A percentile compares a stretch with the other conserved stretches of the same genome.
Evolutionary conservation across 2,329 filamentous ascomycete species (phyloP).

Genomic region (Lasiodiplodia citricola): DNA sequence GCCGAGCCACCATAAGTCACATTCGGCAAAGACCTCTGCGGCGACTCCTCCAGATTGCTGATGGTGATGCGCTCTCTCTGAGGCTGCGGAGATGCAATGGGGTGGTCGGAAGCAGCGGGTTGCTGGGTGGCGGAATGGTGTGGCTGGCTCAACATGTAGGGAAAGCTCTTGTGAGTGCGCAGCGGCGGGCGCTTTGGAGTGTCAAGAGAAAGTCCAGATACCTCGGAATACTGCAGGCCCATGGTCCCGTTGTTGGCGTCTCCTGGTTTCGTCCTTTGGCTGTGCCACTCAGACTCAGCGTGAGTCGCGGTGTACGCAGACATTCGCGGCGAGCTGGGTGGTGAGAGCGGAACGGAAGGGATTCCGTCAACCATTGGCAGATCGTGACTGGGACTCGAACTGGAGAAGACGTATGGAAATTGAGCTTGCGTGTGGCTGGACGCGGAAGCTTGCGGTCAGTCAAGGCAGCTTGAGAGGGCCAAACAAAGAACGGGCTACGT

Average conservation of each 20-base stretch:
- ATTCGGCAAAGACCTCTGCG: slow-evolving; percentile 39
- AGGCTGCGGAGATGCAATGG: slow-evolving; percentile 33
- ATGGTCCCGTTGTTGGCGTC: slow-evolving; percentile 45
- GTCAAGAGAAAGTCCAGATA: slow-evolving; percentile 43
- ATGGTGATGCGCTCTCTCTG: slow-evolving; percentile 38
- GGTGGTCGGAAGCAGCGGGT: slow-evolving; percentile 31
- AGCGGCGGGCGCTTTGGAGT: slow-evolving; percentile 45
- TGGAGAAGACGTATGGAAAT: slow-evolving; percentile 15
- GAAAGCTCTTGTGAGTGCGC: slow-evolving; percentile 52
- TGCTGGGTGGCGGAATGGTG: slow-evolving; percentile 36
- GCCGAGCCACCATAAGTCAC: slow-evolving; percentile 50
- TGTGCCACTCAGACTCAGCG: slow-evolving; percentile 52
- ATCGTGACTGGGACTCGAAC: slow-evolving; percentile 5
- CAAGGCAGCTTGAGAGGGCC: slow-evolving; percentile 21
- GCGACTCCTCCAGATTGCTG: slow-evolving; percentile 42
- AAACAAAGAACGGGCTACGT: slow-evolving; percentile 19
- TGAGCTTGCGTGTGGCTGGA: slow-evolving; percentile 18
- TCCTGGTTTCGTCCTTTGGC: slow-evolving; percentile 42
- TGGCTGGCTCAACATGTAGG: slow-evolving; percentile 49
- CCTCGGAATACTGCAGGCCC: slow-evolving; percentile 45
- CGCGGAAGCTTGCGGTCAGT: slow-evolving; percentile 22
- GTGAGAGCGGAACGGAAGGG: slow-evolving; percentile 54
- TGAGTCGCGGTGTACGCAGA: slow-evolving; percentile 52
- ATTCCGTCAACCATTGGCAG: slow-evolving; percentile 50
- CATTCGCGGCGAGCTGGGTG: slow-evolving; percentile 57